Base-by-base conservation (phyloP, 345 rosid species). In the Populus deltoides region DNA sequence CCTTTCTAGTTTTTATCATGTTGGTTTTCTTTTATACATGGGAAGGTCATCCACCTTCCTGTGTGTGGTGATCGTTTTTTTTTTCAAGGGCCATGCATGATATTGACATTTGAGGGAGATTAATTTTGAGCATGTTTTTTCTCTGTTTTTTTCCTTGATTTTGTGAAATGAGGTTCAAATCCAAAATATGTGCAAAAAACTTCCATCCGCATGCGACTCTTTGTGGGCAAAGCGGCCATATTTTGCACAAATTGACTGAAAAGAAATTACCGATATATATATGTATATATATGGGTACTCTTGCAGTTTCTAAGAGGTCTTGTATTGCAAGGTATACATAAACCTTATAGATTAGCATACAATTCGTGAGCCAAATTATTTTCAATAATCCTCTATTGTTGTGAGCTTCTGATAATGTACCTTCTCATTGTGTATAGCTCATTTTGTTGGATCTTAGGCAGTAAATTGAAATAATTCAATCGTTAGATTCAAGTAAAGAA, bases 131-230 rank as follows among this genome's bases (percentile, higher is more conserved):
- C 36, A 27, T 27, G 27, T 4, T 33, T 33, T 33, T 4, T 33
- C 36, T 33, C 36, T 33, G 36, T 33, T 33, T 33, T 33, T 33
- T 33, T 5, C 1, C 6, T 33, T 33, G 36, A 33, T 33, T 4
- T 33, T 33, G 36, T 33, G 36, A 4, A 33, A 33, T 33, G 36
- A 33, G 36, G 36, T 33, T 33, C 36, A 33, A 33, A 33, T 33
- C 36, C 36, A 33, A 33, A 33, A 33, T 33, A 33, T 36, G 89
- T 85, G 89, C 89, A 74, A 82, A 85, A 57, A n/a, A 80, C 89
- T 85, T 87, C 89, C 89, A 87, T 87, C 87, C 89, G 87, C 86
- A 59, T 83, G 89, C 71, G 76, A 81, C 35, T 24, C 18, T 27
- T 41, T 13, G 71, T 87, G 89, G 69, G 81, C 86, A 87, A 29